Base-by-base conservation (phyloP, 75 land plant genomes). In the Chamaecyparis obtusa region DNA sequence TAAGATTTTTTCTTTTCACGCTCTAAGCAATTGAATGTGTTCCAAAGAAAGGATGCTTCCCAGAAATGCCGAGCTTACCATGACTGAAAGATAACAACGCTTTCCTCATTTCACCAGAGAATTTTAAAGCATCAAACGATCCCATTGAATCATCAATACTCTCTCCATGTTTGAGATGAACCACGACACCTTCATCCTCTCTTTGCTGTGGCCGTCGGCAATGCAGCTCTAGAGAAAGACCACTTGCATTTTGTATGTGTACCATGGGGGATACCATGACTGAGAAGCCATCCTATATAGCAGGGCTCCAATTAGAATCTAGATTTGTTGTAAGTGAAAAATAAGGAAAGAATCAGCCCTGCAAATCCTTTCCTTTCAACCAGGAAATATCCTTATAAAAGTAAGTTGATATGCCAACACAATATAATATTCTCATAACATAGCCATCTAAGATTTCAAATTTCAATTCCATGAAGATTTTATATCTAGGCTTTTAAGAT, bases 91-190 rank as follows among this genome's bases (percentile, higher is more conserved):
- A 96, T 83, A 89, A 84, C 67, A 97, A 90, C 80, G 97, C 94
- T 90, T 92, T 97, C 86, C 88, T 94, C 24, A 85, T 71, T 64
- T 92, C 95, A 60, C 99, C 98, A 90, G 95, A 90, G 27, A 92
- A 85, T 76, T 92, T 86, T 32, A 95, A 54, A 43, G 99, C 94
- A 92, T 96, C 95, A 92, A 97, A 97, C 14, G 90, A 92, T 76
- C 94, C 96, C 91, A 93, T 89, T 36, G 95, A 92, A 86, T 97
- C 99, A 91, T 97, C 99, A 86, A 97, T 88, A 51, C 89, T 86
- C 83, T 94, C 95, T 13, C 95, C 96, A 87, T 90, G 85, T 54
- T 92, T 87, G 33, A 97, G 92, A 79, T 90, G 55, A 36, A 95
- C 91, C 67, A 88, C 87, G 8, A 94, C 95, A 88, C 90, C 91